Evolutionary conservation across 176 grass and related monocot genomes (phyloP).

Genomic region (Elymus sibiricus): DNA sequence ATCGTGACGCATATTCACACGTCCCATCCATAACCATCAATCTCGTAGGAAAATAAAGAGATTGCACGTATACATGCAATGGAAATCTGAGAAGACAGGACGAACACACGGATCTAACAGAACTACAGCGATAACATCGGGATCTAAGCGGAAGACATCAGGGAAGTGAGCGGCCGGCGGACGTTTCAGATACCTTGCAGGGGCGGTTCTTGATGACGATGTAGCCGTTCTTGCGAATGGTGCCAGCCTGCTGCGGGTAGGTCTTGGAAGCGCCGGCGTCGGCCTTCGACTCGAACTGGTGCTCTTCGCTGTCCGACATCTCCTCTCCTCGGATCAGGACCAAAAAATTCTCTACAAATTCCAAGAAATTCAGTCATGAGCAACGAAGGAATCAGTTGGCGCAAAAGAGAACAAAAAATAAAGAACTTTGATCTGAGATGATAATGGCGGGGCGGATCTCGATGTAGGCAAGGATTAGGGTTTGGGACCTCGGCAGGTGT

Average conservation of each 20-base stretch:
- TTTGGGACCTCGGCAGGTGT: constrained; percentile 2
- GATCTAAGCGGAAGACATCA: background rate
- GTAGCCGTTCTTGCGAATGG: no score
- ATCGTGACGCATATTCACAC: background rate
- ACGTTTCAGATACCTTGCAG: no score
- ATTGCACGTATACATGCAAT: background rate
- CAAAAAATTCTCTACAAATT: background rate
- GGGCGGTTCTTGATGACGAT: no score
- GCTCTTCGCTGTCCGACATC: background rate
- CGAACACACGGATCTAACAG: background rate
- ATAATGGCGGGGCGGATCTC: background rate
- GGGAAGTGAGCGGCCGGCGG: no score
- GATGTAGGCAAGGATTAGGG: background rate
- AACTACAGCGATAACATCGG: background rate
- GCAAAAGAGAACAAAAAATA: background rate
- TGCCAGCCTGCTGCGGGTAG: constrained; percentile 31
- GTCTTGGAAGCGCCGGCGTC: constrained; percentile 37
- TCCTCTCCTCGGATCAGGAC: background rate
- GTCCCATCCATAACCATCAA: background rate
- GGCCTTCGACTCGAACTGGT: constrained; percentile 24
- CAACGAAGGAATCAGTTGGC: no score
- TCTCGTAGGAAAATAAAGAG: background rate
- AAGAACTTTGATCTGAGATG: background rate
- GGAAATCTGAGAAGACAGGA: background rate
- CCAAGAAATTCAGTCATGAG: no score